Evolutionary conservation across 73 alveolate species (phyloP), one percentile per base, ranked within the genome.

Genomic region (Blepharisma japonicum): DNA sequence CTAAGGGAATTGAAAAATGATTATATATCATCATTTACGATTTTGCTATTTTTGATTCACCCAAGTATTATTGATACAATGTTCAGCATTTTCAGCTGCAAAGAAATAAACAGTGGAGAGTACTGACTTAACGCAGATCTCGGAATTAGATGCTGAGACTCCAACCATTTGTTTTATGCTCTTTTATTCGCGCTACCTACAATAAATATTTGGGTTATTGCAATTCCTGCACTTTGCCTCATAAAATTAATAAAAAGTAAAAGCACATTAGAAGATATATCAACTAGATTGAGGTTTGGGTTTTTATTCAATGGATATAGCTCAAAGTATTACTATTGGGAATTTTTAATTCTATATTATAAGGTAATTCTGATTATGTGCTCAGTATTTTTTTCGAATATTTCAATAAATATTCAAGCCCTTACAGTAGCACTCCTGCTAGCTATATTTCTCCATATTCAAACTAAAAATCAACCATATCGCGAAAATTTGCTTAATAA

Each of bases 251-350:
- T 6, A 11, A 56, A 56, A 56, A 56, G 14, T 56, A 8, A 20
- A 56, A 14, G 6, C 55, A n/a, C 6, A 14, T 20, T 56, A 11
- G 14, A 20, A 7, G 25, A 56, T 7, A n/a, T 56, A n/a, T 7
- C 74, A 14, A 8, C 6, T 6, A n/a, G 14, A 56, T 20, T 21
- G 14, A 56, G 14, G 47, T n/a, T 11, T n/a, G 74, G 74, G 14
- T 56, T 56, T 56, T 56, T 56, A 56, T n/a, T 7, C 7, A 56
- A n/a, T 7, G 74, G 74, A 7, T 56, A 11, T 56, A 56, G 48
- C 6, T 8, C 20, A 56, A 18, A 56, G 14, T 11, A 7, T 8
- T 56, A 11, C 48, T 56, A 56, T 56, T 56, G 74, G 47, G 74
- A 56, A 21, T 56, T 56, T 21, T 11, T 56, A n/a, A 56, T 7